Conservation (phyloP, 345 rosid species). For the Moricandia arvensis region DNA sequence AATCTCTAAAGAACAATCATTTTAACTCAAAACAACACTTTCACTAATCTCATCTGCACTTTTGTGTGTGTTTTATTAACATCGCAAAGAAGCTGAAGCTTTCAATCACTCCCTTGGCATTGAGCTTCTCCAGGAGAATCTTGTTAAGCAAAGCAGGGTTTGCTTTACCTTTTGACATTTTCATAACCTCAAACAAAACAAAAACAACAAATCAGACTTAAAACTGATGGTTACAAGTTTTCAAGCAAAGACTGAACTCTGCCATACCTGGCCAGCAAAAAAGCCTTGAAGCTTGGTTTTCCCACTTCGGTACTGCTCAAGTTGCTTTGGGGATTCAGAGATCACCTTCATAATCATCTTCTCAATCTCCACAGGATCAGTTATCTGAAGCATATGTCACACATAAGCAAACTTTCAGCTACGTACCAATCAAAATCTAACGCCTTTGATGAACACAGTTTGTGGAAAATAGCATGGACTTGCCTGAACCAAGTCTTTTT, state of each 20-base stretch:
- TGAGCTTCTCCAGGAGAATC: conserved; percentile 73
- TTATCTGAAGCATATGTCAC: conserved; percentile 51
- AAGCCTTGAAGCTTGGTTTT: conserved; percentile 86
- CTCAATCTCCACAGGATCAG: conserved; percentile 79
- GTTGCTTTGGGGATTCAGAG: conserved; percentile 80
- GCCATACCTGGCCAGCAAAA: conserved; percentile 87
- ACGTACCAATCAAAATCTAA: neutral
- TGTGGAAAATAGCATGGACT: conserved; percentile 33
- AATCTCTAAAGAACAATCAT: neutral
- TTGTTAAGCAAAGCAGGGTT: conserved; percentile 86
- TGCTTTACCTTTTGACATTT: conserved; percentile 87
- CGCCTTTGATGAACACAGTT: neutral
- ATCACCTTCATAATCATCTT: conserved; percentile 74
- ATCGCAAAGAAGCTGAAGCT: neutral
- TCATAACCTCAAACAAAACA: conserved; percentile 67
- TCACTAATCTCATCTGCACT: neutral
- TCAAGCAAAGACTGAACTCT: neutral
- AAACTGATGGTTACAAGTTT: neutral
- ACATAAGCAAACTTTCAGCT: neutral
- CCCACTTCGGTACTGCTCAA: conserved; percentile 80
- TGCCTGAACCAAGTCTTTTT: conserved; percentile 89
- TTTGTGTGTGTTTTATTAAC: neutral
- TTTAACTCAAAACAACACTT: neutral
- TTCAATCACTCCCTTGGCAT: conserved; percentile 49
- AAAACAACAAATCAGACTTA: neutral